Conservation (phyloP, 1,284 basidiomycete species). For the Heterobasidion annosum region DNA sequence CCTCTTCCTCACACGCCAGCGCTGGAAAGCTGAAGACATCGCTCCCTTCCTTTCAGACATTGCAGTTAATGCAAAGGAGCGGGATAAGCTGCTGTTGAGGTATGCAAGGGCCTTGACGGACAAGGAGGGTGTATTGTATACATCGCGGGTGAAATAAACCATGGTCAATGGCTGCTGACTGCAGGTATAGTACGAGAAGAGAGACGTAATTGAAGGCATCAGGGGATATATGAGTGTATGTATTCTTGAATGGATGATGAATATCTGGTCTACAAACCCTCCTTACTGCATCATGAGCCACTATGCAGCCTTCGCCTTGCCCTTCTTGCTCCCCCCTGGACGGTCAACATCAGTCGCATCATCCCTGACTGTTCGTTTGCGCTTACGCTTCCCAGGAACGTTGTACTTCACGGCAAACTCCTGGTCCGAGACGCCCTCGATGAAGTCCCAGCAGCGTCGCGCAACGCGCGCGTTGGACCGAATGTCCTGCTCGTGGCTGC, state of each 20-base stretch:
- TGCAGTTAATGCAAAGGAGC: constrained; percentile 73
- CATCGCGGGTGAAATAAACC: constrained; percentile 32
- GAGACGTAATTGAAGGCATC: too few species aligned
- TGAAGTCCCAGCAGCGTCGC: background rate
- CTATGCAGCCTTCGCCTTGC: too few species aligned
- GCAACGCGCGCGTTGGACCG: constrained; percentile 45
- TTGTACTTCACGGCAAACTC: too few species aligned
- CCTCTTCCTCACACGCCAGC: constrained; percentile 68
- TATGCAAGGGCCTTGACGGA: constrained; percentile 75
- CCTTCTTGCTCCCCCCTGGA: too few species aligned
- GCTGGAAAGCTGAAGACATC: constrained; percentile 79
- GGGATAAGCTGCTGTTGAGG: constrained; percentile 81
- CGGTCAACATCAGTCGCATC: too few species aligned
- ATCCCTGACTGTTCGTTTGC: too few species aligned
- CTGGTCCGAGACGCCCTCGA: background rate
- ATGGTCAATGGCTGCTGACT: background rate
- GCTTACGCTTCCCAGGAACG: too few species aligned
- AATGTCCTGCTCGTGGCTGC: constrained; percentile 46
- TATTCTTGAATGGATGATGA: too few species aligned
- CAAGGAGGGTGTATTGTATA: constrained; percentile 60
- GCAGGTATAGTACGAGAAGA: too few species aligned
- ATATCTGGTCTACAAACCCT: too few species aligned
- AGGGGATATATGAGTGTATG: too few species aligned
- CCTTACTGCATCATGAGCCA: too few species aligned
- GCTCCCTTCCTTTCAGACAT: constrained; percentile 75